phyloP scores from a whole-genome alignment of 2,329 filamentous ascomycete genomes.

The Colletotrichum theobromicola region DNA sequence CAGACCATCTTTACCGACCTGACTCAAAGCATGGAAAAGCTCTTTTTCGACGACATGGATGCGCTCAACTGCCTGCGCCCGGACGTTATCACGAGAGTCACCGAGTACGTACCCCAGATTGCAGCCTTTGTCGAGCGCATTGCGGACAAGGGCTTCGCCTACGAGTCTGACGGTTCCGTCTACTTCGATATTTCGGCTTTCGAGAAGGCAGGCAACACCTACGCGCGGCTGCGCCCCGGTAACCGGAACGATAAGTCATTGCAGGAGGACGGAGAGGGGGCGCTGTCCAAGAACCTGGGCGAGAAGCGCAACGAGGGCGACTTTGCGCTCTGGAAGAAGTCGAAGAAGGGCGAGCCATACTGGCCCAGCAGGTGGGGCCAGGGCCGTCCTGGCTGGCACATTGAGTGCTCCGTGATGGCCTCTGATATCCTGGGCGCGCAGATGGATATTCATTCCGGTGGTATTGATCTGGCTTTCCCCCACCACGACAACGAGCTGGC shows the following conservation, averaged over 20 bases:
- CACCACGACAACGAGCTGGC: constrained; percentile 94
- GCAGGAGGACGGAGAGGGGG: constrained; percentile 88
- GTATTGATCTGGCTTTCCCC: constrained; percentile 88
- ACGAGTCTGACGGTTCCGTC: constrained; percentile 81
- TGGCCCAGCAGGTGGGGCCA: constrained; percentile 90
- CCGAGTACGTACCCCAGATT: constrained; percentile 89
- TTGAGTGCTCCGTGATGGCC: constrained; percentile 96
- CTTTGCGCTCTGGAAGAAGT: constrained; percentile 93
- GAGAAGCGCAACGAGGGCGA: constrained; percentile 80
- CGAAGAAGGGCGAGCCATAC: constrained; percentile 88
- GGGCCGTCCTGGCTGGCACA: constrained; percentile 93
- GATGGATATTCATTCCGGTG: constrained; percentile 94
- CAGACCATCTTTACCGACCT: constrained; percentile 84
- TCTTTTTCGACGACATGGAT: constrained; percentile 88
- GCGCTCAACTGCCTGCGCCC: constrained; percentile 84
- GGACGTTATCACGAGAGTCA: constrained; percentile 86
- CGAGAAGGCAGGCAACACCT: constrained; percentile 82
- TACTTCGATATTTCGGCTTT: constrained; percentile 94
- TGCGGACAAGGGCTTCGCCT: constrained; percentile 85
- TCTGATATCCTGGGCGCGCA: constrained; percentile 82
- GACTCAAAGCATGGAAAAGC: constrained; percentile 83
- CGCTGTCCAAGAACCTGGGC: constrained; percentile 65
- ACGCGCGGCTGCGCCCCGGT: constrained; percentile 85
- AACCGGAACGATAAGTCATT: constrained; percentile 83
- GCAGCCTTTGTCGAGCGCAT: constrained; percentile 84